Base-by-base conservation (phyloP, 257 asterid species). In the Oldenlandia corymbosa region DNA sequence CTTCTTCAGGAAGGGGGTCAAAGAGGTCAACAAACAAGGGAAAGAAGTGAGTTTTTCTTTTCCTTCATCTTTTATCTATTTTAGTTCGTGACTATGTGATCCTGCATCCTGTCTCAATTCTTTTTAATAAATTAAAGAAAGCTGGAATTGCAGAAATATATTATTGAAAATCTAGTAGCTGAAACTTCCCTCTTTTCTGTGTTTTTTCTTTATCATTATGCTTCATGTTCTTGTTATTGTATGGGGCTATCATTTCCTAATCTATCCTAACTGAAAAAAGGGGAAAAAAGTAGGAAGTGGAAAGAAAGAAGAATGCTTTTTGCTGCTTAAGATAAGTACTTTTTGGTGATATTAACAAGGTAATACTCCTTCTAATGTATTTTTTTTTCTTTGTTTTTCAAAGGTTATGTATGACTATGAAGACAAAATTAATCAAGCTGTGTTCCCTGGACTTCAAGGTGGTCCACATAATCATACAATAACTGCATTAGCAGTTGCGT, bases 381-480 rank as follows among this genome's bases (percentile, higher is more conserved):
- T 42, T 70, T 43, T 21, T 20, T 3, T 56, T 73, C 27, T 43
- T 41, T 12, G 24, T 42, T 42, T n/a, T 31, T n/a, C n/a, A n/a
- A n/a, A 52, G 64, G 97, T 92, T 49, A 59, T 80, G 85, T 90
- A 87, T 70, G 97, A 93, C 73, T 83, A 72, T 73, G 99, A 84
- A 75, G 99, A 93, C 78, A 93, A 78, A 79, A 90, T 93, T 64
- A 93, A 93, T 73, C 95, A 85, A 72, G 99, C 99, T 12, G 99
- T 93, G 67, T 93, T 93, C 79, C 99, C 99, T 46, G 99, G 99
- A 66, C 96, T 90, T 75, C 99, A 93, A 82, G 99, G 99, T 69
- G 99, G 99, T 67, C 99, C 99, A 6, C 99, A 93, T 77, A 93
- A 93, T 71, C 99, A 93, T 71, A 93, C 99, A 17, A 93, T 90